Evolutionary conservation across 2,329 filamentous ascomycete species (phyloP).

Genomic region (Paracamarosporium sp.): DNA sequence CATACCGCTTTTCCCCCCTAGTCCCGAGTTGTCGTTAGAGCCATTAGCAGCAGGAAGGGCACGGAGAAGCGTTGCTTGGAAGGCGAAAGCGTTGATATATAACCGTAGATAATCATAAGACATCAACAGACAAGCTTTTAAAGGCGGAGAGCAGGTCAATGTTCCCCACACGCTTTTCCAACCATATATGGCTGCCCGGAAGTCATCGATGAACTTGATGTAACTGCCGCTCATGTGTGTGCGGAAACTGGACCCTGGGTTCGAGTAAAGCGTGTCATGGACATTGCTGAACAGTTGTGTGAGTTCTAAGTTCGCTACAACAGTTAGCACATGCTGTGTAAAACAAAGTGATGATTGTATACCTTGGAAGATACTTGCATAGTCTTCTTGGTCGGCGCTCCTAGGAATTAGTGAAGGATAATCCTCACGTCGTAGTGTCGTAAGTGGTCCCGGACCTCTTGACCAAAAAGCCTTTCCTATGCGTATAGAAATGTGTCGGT

Average conservation of each 20-base stretch:
- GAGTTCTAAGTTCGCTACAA: slow-evolving; percentile 68
- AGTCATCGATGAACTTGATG: slow-evolving; percentile 78
- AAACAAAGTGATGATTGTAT: background rate
- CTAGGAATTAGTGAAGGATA: slow-evolving; percentile 70
- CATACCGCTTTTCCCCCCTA: slow-evolving; percentile 1
- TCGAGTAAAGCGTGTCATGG: slow-evolving; percentile 76
- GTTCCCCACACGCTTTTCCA: slow-evolving; percentile 76
- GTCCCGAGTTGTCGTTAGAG: slow-evolving; percentile 13
- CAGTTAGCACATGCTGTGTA: background rate
- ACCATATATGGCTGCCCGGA: slow-evolving; percentile 70
- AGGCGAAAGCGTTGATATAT: slow-evolving; percentile 78
- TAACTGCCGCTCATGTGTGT: slow-evolving; percentile 75
- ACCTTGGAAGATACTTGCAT: slow-evolving; percentile 69
- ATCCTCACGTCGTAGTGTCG: slow-evolving; percentile 68
- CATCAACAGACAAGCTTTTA: slow-evolving; percentile 72
- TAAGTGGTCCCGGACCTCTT: slow-evolving; percentile 71
- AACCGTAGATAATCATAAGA: slow-evolving; percentile 76
- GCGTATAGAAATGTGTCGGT: slow-evolving; percentile 67
- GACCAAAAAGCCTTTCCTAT: slow-evolving; percentile 78
- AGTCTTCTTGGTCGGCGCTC: slow-evolving; percentile 67
- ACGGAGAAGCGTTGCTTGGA: slow-evolving; percentile 69
- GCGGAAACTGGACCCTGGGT: slow-evolving; percentile 72
- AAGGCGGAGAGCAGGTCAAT: slow-evolving; percentile 68
- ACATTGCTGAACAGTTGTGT: slow-evolving; percentile 77
- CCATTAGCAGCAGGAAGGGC: slow-evolving; percentile 43